Evolutionary conservation across 139 green algal genomes (phyloP), one percentile per base, ranked within the genome.

Genomic region (Tetraselmis striata): DNA sequence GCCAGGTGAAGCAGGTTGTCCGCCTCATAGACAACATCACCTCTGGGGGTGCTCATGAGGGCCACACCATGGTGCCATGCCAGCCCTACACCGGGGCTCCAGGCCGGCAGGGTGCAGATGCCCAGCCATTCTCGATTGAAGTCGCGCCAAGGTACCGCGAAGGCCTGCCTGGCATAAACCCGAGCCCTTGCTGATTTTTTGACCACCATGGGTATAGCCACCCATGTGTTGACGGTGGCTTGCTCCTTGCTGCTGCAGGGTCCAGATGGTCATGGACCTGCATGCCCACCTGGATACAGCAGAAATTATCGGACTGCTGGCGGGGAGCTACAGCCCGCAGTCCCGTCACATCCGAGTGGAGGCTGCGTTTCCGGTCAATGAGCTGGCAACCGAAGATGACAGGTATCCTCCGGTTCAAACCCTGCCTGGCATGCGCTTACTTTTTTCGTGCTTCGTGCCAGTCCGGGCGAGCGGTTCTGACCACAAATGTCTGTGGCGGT

Each of bases 91-190:
- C 30, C 31, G 83, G 59, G 28, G 59, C 30, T 28, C 59, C 84
- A 1, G 87, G 87, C 59, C 83, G 84, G 29, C 78, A 80, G 18
- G 76, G 31, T 11, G 24, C 79, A 32, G 87, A 83, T 2, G 59
- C 83, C 1, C 92, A 94, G 86, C 92, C 92, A 23, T 95, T 91
- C 81, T 79, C 30, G 23, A 29, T 95, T 25, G 29, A 84, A 28
- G 85, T 95, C 22, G 74, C 85, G 25, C 85, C 89, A 1, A 75
- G 75, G 23, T 81, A 67, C n/a, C n/a, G n/a, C n/a, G n/a, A n/a
- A n/a, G n/a, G n/a, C n/a, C n/a, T n/a, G n/a, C n/a, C n/a, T n/a
- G n/a, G n/a, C n/a, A n/a, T n/a, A n/a, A n/a, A n/a, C n/a, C n/a
- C n/a, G n/a, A n/a, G n/a, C n/a, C n/a, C n/a, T n/a, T n/a, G n/a